A percentile compares a stretch with the other conserved stretches of the same genome.
These are phyloP conservation scores for Aspergillus ibericus DNA, from an alignment of 2,329 filamentous ascomycete genomes.

Conservation along the genomic window DNA sequence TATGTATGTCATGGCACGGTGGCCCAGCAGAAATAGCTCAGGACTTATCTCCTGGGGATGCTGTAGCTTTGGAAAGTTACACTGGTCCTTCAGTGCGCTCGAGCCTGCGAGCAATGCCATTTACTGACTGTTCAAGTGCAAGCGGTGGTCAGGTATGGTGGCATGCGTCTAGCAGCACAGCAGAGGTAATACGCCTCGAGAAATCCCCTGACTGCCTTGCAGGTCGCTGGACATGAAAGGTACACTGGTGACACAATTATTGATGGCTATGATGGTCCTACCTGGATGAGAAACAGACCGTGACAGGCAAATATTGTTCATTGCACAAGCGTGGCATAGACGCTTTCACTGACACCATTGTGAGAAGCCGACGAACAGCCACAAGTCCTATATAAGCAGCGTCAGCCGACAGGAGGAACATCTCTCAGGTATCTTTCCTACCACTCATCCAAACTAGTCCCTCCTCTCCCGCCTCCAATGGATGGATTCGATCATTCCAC, in stretches of 20 bases:
- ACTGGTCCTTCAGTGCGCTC: neutral
- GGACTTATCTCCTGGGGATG: neutral
- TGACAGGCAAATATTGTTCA: neutral
- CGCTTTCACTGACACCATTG: neutral
- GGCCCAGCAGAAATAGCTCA: neutral
- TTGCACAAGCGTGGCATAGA: neutral
- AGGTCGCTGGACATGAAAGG: neutral
- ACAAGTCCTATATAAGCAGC: neutral
- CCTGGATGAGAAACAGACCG: neutral
- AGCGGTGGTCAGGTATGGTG: neutral
- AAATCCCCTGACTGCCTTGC: neutral
- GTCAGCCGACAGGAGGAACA: neutral
- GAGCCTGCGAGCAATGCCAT: neutral
- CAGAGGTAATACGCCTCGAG: neutral
- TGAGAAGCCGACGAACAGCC: neutral
- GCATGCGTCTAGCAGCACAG: neutral
- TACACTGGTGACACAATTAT: neutral
- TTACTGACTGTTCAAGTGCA: neutral
- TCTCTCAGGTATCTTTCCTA: neutral
- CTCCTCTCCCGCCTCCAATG: neutral
- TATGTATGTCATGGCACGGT: neutral
- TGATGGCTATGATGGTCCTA: neutral
- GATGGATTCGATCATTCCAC: slow-evolving; percentile 3
- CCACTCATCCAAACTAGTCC: neutral
- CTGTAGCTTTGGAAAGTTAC: neutral